Evolutionary conservation across 2,329 filamentous ascomycete species (phyloP), one percentile per base, ranked within the genome.

Genomic region (Alternaria sp.): DNA sequence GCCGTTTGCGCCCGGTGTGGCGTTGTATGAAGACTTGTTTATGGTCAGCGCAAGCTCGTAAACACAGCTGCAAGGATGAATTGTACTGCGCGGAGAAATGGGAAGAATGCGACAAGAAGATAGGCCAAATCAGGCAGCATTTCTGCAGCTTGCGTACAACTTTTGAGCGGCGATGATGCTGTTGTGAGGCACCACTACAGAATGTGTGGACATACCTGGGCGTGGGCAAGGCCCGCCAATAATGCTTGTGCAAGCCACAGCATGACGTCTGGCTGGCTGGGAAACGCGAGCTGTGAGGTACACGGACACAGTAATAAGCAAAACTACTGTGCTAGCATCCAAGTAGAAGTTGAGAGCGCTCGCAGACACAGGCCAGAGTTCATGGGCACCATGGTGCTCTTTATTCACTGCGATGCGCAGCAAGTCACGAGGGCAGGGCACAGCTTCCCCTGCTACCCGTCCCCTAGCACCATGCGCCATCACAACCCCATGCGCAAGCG

Each of bases 221-320:
- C 74, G 34, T 64, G 59, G 41, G 64, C 71, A 51, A 74, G 63
- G 65, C 67, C 59, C 52, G 68, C 72, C 66, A 75, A 66, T 59
- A 76, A 70, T 67, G 71, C 68, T 67, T 70, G 70, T 60, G 68
- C 69, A 65, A 75, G 74, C 73, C 75, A 72, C 68, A 69, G 59
- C 73, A 77, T 77, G 69, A 64, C 68, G 72, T 68, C 60, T 54
- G 55, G 62, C 56, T 70, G 65, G 54, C 61, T 62, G 58, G 58
- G 61, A 46, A 59, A 62, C 56, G 56, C 48, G 21, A 44, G 42
- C 6, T 29, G 11, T 42, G 54, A 61, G 55, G 33, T 54, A 48
- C 58, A 17, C 54, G 53, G 41, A 60, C 63, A 56, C 57, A 57
- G 51, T 44, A 58, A 65, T 44, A 58, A 41, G 42, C 37, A 58